Base-by-base conservation (phyloP, 2,329 filamentous ascomycete genomes). In the Arthrinium puccinioides region DNA sequence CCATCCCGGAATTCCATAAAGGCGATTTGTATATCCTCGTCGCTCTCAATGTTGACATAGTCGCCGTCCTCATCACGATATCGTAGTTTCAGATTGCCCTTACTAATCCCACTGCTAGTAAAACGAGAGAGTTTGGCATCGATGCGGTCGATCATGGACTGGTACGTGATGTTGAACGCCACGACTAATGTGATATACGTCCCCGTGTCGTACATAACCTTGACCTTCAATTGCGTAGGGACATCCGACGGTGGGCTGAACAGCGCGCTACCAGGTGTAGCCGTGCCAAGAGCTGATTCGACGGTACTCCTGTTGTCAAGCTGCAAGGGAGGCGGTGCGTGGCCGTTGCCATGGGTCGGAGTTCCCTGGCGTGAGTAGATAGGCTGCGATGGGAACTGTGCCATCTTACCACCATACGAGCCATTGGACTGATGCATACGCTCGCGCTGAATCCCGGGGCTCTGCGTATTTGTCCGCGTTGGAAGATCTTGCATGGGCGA, bases 181-280 rank as follows among this genome's bases (percentile, higher is more conserved):
- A 95, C 94, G 9, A 98, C 90, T n/a, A 98, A 73, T 1, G 90
- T 96, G 41, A 96, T 84, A 49, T 94, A 94, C 55, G 89, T 92
- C 32, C 84, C 84, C 31, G 62, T 67, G 41, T 92, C 87, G 55
- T 87, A 94, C 54, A 90, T 90, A 40, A 98, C 88, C 58, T 94
- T 94, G 35, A 96, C 89, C 64, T 96, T 97, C 36, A 98, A 74
- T 55, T 97, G 92, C 7, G 85, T 80, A 31, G 72, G 76, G 34
- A 73, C 59, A 18, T 64, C 69, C 50, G 74, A 53, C 18, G 88
- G 54, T 59, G 60, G 66, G 49, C 55, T 74, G 43, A 52, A 58
- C 32, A 62, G 46, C 4, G 59, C 46, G 34, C 56, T 60, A 21
- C 52, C 41, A 11, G 50, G 50, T 3, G 50, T 50, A 27, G 49